phyloP scores from a whole-genome alignment of 306 rosid genomes.

The Adenanthera pavonina region DNA sequence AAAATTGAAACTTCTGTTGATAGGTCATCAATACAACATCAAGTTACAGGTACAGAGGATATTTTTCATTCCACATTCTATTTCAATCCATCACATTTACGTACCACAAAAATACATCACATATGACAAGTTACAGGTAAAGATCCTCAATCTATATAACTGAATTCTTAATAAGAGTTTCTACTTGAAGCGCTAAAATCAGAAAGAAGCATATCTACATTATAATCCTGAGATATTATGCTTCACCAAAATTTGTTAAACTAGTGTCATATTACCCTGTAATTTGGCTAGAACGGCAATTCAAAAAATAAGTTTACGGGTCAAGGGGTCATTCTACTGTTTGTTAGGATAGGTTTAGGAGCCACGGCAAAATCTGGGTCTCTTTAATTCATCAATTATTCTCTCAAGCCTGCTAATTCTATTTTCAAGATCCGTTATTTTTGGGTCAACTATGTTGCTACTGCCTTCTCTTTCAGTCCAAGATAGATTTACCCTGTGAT shows the following conservation, averaged over 20 bases:
- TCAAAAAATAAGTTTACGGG: not conserved
- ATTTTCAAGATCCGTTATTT: too few species aligned
- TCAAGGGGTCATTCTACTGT: not conserved
- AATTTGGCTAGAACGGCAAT: too few species aligned
- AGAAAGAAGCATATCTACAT: not conserved
- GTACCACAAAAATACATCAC: not conserved
- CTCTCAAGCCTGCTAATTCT: not conserved
- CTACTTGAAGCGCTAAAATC: not conserved
- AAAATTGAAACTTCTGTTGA: too few species aligned
- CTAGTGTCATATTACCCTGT: not conserved
- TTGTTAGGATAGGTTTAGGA: constrained; percentile 4
- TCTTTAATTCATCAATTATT: not conserved
- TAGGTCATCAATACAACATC: not conserved
- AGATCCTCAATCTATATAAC: not conserved
- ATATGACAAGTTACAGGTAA: constrained; percentile 6
- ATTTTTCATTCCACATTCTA: too few species aligned
- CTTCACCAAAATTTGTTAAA: not conserved
- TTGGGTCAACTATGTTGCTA: too few species aligned
- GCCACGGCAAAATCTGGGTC: not conserved
- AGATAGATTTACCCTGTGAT: constrained; percentile 1
- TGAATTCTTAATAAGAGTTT: not conserved
- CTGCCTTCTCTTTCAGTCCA: not conserved
- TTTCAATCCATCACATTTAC: too few species aligned
- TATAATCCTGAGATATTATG: not conserved
- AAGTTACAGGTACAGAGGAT: not conserved